phyloP scores from a whole-genome alignment of 2,329 filamentous ascomycete species.

The Aspergillus melleus region DNA sequence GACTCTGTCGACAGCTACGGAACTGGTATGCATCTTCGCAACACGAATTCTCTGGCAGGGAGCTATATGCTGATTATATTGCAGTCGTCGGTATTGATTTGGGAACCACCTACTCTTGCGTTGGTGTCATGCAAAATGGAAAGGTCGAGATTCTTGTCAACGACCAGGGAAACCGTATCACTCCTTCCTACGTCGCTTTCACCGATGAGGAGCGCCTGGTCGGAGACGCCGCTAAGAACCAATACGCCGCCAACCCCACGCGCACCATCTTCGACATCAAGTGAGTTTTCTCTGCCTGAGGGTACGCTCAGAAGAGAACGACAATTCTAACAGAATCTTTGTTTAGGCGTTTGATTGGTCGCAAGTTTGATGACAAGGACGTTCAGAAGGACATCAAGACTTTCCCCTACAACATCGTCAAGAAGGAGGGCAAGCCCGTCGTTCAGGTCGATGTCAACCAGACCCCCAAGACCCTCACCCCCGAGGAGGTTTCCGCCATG shows the following conservation, averaged over 20 bases:
- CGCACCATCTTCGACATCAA: conserved; percentile 81
- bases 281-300: conserved; percentile 54
- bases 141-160: conserved; percentile 95
- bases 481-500: conserved; percentile 68
- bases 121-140: conserved; percentile 93
- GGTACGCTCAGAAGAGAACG: background rate
- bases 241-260: conserved; percentile 76
- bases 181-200: conserved; percentile 92
- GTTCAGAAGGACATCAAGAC: conserved; percentile 95
- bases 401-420: conserved; percentile 93
- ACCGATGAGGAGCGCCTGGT: conserved; percentile 96
- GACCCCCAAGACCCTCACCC: conserved; percentile 62
- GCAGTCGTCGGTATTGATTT: conserved; percentile 91
- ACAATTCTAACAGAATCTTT: background rate
- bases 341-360: conserved; percentile 75
- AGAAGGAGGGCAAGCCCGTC: conserved; percentile 86
- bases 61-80: background rate
- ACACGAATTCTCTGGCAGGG: too few species aligned
- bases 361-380: conserved; percentile 79
- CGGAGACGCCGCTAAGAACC: conserved; percentile 96
- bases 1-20: conserved; percentile 77
- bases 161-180: conserved; percentile 96
- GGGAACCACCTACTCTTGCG: conserved; percentile 84
- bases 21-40: conserved; percentile 52
- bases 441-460: conserved; percentile 68